A percentile compares a stretch with the other conserved stretches of the same genome.
These are phyloP conservation scores for Alloascoidea africana DNA, from an alignment of 805 yeast species.

Conservation along the genomic window DNA sequence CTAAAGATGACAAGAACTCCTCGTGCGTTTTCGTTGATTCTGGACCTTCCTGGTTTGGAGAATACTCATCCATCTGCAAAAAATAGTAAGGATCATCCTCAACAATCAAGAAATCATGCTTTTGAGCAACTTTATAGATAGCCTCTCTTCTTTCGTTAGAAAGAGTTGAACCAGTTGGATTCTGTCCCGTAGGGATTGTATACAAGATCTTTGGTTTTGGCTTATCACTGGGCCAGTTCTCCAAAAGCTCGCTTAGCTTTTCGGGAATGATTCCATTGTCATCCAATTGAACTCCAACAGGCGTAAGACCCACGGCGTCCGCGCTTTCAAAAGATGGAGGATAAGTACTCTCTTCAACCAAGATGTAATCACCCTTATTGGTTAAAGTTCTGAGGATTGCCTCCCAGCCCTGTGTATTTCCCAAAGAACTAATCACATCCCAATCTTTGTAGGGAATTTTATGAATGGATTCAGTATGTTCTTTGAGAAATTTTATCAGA, in stretches of 20 bases:
- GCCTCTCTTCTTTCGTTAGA: constrained; percentile 31
- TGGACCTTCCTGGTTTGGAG: constrained; percentile 15
- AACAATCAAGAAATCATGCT: constrained; percentile 41
- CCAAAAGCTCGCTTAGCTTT: constrained; percentile 31
- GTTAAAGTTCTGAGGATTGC: not conserved
- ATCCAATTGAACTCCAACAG: constrained; percentile 48
- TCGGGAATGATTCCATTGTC: constrained; percentile 38
- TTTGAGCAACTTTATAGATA: constrained; percentile 36
- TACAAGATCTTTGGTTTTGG: constrained; percentile 39
- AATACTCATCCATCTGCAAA: constrained; percentile 27
- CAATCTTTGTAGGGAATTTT: constrained; percentile 26
- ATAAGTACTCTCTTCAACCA: constrained; percentile 54
- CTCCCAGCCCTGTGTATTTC: constrained; percentile 2
- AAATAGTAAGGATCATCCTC: constrained; percentile 69
- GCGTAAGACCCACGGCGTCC: constrained; percentile 31
- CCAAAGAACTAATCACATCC: constrained; percentile 1
- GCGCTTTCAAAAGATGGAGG: constrained; percentile 50
- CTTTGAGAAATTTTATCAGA: not conserved
- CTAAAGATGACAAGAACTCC: constrained; percentile 50
- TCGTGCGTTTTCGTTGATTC: constrained; percentile 29
- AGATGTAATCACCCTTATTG: constrained; percentile 34
- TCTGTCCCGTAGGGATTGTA: constrained; percentile 57
- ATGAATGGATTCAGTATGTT: constrained; percentile 18
- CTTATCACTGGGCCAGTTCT: constrained; percentile 36
- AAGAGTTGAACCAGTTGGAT: constrained; percentile 53